Evolutionary conservation across 768 basidiomycete species (phyloP).

Genomic region (Mycena leptocephala): DNA sequence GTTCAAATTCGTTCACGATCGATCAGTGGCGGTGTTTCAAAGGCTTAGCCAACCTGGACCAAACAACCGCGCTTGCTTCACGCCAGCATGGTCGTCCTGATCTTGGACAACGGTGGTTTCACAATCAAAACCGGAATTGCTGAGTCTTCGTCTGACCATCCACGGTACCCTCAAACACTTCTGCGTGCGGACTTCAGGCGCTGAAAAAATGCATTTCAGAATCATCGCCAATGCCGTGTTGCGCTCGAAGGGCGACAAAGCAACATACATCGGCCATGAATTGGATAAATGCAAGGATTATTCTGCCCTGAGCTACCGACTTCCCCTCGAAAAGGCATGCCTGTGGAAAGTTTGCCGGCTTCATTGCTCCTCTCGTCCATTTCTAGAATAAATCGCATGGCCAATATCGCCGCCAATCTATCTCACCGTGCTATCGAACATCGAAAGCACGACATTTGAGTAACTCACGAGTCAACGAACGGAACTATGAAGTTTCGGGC

Average conservation of each 20-base stretch:
- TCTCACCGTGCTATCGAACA: background rate
- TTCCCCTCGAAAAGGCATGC: constrained; percentile 95
- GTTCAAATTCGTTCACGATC: background rate
- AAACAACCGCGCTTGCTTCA: background rate
- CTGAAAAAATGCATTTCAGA: constrained; percentile 53
- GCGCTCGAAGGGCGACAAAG: constrained; percentile 88
- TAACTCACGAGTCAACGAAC: constrained; percentile 5
- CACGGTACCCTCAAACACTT: constrained; percentile 16
- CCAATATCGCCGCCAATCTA: background rate
- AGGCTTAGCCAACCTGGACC: background rate
- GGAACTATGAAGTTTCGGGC: constrained; percentile 16
- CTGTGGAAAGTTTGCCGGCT: too few relatives aligned
- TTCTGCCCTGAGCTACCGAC: constrained; percentile 84
- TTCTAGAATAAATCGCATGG: background rate
- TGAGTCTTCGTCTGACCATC: constrained; percentile 38
- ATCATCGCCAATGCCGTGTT: constrained; percentile 87
- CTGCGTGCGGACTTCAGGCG: background rate
- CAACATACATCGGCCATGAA: constrained; percentile 91
- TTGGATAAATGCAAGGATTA: constrained; percentile 84
- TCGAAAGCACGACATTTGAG: background rate
- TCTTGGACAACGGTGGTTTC: constrained; percentile 92
- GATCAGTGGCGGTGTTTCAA: background rate
- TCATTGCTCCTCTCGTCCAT: background rate
- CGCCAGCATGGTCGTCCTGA: constrained; percentile 59
- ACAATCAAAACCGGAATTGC: constrained; percentile 84